Evolutionary conservation across 2,329 filamentous ascomycete genomes (phyloP).

Genomic region (Thyridium curvatum): DNA sequence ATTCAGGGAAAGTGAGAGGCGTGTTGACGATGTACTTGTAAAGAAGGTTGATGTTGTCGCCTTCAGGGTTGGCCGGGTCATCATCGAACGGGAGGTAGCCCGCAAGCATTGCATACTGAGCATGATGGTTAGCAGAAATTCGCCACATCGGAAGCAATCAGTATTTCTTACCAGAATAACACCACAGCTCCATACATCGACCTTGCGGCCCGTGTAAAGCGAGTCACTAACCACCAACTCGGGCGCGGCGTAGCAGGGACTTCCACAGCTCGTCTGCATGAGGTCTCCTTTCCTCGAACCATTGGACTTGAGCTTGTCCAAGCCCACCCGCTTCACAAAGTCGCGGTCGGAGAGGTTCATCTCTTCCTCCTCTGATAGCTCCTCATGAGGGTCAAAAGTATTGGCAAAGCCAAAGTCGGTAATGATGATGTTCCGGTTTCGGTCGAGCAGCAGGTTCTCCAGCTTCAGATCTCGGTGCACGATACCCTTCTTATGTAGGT

Average conservation of each 20-base stretch:
- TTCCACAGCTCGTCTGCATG: conserved; percentile 98
- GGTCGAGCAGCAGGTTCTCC: conserved; percentile 89
- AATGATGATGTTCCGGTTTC: conserved; percentile 98
- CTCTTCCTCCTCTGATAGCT: conserved; percentile 85
- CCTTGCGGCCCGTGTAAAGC: conserved; percentile 92
- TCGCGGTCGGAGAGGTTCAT: conserved; percentile 81
- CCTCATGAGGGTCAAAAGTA: conserved; percentile 85
- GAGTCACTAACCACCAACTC: conserved; percentile 97
- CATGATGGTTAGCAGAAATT: conserved; percentile 6
- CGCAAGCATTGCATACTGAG: conserved; percentile 96
- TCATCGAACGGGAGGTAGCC: conserved; percentile 98
- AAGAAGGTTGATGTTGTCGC: conserved; percentile 96
- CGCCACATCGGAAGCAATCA: neutral
- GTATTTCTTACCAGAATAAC: conserved; percentile 80
- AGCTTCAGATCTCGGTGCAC: conserved; percentile 96
- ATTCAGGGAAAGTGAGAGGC: conserved; percentile 95
- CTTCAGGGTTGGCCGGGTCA: conserved; percentile 95
- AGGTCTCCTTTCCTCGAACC: conserved; percentile 82
- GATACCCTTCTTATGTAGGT: conserved; percentile 97
- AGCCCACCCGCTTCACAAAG: conserved; percentile 76
- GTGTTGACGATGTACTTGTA: conserved; percentile 99
- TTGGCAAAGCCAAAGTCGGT: conserved; percentile 99
- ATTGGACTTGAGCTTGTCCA: conserved; percentile 71
- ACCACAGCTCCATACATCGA: conserved; percentile 98
- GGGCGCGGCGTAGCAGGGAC: conserved; percentile 94